Percentiles rank a stretch among this genome's conserved stretches.
Conservation (phyloP, 306 rosid genomes). For the Cucumis melo region DNA sequence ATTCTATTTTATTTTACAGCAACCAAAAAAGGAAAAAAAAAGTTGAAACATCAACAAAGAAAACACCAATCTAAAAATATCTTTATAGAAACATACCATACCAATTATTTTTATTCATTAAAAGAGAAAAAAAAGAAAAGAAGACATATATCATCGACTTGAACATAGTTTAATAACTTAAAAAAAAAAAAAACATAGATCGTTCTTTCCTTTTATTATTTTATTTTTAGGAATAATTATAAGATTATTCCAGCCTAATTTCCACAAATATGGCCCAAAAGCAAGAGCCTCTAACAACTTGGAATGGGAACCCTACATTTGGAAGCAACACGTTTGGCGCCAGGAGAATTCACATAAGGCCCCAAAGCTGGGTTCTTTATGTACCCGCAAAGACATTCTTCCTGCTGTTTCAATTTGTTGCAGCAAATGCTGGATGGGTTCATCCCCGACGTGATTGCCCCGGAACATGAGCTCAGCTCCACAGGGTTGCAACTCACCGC, state of each 20-base stretch:
- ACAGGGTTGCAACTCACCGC: slow-evolving; percentile 5
- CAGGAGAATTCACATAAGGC: background rate
- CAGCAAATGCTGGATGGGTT: slow-evolving; percentile 33
- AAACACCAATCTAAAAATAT: too few species aligned
- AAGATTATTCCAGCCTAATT: background rate
- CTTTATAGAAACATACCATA: too few species aligned
- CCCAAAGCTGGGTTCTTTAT: background rate
- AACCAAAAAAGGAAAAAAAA: too few species aligned
- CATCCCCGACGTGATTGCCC: background rate
- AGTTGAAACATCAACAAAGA: too few species aligned
- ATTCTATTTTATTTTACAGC: too few species aligned
- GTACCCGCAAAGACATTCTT: background rate
- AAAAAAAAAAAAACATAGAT: background rate
- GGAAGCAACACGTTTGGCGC: background rate
- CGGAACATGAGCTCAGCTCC: slow-evolving; percentile 16
- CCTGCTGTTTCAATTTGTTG: slow-evolving; percentile 5
- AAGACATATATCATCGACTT: too few species aligned
- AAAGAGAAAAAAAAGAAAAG: too few species aligned
- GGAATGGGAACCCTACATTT: background rate
- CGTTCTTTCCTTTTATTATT: background rate
- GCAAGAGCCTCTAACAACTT: background rate
- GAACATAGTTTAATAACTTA: too few species aligned
- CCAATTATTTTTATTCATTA: too few species aligned
- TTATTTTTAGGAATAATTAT: background rate
- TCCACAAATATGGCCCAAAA: background rate